Evolutionary conservation across 768 basidiomycete genomes (phyloP), one percentile per base, ranked within the genome.

Genomic region (Kondoa malvinella): DNA sequence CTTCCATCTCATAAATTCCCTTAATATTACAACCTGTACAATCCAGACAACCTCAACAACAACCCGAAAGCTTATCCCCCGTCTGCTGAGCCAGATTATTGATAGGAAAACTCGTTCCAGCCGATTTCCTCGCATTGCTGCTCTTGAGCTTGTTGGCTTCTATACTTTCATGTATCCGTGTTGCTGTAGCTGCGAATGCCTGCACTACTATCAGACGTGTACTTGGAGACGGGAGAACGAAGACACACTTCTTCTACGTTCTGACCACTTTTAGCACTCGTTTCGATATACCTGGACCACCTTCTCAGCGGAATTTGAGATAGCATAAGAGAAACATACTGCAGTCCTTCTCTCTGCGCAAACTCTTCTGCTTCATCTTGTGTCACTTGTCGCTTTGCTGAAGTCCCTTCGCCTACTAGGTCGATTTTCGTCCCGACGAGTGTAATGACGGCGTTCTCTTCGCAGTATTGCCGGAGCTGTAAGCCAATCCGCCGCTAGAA

Each of bases 381-480:
- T 3, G 89, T 86, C 67, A 99, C 89, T 16, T 85, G 87, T 69
- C 71, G 64, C 32, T 65, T 26, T 31, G 3, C 21, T 27, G 21
- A 0, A 16, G 16, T 29, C 8, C 8, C 72, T 87, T 85, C 81
- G 94, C 95, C 78, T 95, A 92, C 67, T 86, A 85, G 94, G 78
- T 99, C 95, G 57, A 88, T 95, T 79, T 99, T 97, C 40, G 97
- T 99, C 50, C 95, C 95, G 72, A 96, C 88, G 65, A 97, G 85
- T 69, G 97, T 89, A 84, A 96, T 97, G 84, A 97, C 96, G 71
- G 97, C 95, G 34, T 90, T 92, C 72, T 97, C 90, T 0, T 92
- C 94, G 40, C 94, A 95, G 76, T 97, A 92, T 76, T 96, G 94
- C 78, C 96, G 94, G 72, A 97, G 92, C 77, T 96, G 95, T 34